Base-by-base conservation (phyloP, 2,329 filamentous ascomycete genomes). In the Colletotrichum spinosum region DNA sequence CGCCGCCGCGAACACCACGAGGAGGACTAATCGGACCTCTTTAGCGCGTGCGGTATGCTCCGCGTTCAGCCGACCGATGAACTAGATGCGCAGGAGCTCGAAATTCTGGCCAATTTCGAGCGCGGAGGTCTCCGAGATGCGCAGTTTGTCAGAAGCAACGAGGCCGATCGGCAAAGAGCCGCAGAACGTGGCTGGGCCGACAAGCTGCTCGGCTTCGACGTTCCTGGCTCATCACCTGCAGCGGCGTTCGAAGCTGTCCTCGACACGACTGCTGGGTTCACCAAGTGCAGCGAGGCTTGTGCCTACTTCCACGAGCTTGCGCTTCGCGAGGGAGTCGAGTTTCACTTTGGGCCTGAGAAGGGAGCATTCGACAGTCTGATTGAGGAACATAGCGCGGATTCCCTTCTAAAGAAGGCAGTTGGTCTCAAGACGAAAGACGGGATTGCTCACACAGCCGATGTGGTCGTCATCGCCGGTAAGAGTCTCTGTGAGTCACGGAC, bases 381-480 rank as follows among this genome's bases (percentile, higher is more conserved):
- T 6, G 69, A 72, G 46, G 67, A 44, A n/a, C 35, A 0, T 9
- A n/a, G 1, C 46, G 53, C 42, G 7, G 15, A 3, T 8, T 41
- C 15, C 50, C 67, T 38, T 44, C 44, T 10, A 63, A 73, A 62
- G 60, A 49, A 71, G 6, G 71, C 80, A 0, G 70, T 72, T 7
- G 81, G 83, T 0, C 76, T 84, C 33, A 67, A 67, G 6, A 83
- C 80, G 0, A 70, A 65, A 0, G 78, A 84, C 66, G 78, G 76
- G 0, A 69, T 68, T 39, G 45, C 56, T 0, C 77, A 82, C 57
- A 7, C 15, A 1, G 77, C 80, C 0, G 69, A 62, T 1, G 50
- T 80, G 8, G 75, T 73, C 4, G 73, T 83, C 45, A 67, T 83
- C 39, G 80, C 80, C 13, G 73, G 74, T 72, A 67, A 63, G 68